Evolutionary conservation across 176 grass and related monocot genomes (phyloP).

Genomic region (Tillandsia leiboldiana): DNA sequence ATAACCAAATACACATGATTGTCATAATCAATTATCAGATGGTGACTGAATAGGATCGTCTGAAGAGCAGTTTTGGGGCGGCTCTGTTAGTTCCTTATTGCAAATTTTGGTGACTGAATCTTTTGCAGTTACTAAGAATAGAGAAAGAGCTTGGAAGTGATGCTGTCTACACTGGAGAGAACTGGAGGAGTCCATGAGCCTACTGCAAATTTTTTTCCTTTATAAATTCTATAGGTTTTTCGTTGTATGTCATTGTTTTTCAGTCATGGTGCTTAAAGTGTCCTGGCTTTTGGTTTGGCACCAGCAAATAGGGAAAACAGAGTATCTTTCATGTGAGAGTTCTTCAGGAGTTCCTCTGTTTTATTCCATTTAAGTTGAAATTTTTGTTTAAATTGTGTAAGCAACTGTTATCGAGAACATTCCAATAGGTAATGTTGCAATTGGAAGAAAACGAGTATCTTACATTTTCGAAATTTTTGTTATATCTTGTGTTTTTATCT

Average conservation of each 20-base stretch:
- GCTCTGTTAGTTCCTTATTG: constrained; percentile 15
- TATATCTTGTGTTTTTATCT: too few species aligned
- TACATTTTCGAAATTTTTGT: too few species aligned
- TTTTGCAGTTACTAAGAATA: constrained; percentile 77
- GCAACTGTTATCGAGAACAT: not conserved
- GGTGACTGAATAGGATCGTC: not conserved
- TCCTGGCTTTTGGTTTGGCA: not conserved
- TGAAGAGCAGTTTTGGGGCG: not conserved
- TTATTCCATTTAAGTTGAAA: not conserved
- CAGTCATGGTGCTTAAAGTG: not conserved
- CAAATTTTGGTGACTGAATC: not conserved
- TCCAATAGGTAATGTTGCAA: not conserved
- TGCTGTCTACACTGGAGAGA: constrained; percentile 64
- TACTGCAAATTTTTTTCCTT: constrained; percentile 1
- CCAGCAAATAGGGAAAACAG: not conserved
- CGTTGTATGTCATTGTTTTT: not conserved
- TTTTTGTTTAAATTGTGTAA: not conserved
- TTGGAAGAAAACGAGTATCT: not conserved
- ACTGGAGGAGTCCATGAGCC: constrained; percentile 51
- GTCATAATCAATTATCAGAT: not conserved
- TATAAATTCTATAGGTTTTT: not conserved
- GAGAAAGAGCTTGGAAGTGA: constrained; percentile 83
- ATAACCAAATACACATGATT: not conserved
- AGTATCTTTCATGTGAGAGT: not conserved
- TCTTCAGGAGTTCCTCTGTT: not conserved